Percentiles rank a stretch among this genome's conserved stretches.
Conservation (phyloP, 2,329 filamentous ascomycete genomes). For the Harringtonia aguacate region DNA sequence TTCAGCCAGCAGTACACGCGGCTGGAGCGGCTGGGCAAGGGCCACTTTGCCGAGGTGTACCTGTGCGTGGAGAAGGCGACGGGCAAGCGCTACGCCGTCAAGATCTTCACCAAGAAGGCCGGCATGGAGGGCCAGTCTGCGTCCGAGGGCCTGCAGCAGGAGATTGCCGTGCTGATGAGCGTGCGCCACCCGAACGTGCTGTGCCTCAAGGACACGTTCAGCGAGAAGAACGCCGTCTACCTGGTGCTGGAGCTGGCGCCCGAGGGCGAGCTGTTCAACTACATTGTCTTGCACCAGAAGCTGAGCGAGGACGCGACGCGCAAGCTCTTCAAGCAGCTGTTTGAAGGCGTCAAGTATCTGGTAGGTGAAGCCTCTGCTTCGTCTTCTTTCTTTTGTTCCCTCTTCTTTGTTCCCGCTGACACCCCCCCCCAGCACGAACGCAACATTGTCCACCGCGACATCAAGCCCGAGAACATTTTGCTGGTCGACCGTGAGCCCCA, state of each 20-base stretch:
- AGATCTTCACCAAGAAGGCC: slow-evolving; percentile 80
- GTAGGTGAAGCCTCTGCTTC: slow-evolving; percentile 38
- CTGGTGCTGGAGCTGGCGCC: slow-evolving; percentile 82
- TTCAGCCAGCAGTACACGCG: slow-evolving; percentile 84
- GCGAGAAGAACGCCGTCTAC: slow-evolving; percentile 83
- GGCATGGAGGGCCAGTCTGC: slow-evolving; percentile 77
- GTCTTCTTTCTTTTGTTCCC: background rate
- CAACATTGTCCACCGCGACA: slow-evolving; percentile 94
- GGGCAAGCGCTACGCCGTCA: slow-evolving; percentile 80
- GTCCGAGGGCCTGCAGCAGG: slow-evolving; percentile 80
- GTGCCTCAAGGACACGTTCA: slow-evolving; percentile 90
- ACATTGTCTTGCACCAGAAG: slow-evolving; percentile 84
- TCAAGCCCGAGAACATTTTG: slow-evolving; percentile 95
- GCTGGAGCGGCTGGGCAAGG: slow-evolving; percentile 79
- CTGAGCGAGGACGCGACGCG: slow-evolving; percentile 74
- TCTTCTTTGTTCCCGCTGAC: background rate
- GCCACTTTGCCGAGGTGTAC: slow-evolving; percentile 91
- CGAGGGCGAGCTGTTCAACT: slow-evolving; percentile 93
- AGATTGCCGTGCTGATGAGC: slow-evolving; percentile 95
- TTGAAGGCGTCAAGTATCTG: slow-evolving; percentile 89
- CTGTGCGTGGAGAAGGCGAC: slow-evolving; percentile 78
- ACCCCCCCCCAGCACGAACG: slow-evolving; percentile 64
- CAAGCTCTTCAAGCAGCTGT: slow-evolving; percentile 81
- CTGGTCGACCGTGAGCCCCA: slow-evolving; percentile 74
- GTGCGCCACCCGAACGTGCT: slow-evolving; percentile 90